Percentiles rank a stretch among this genome's conserved stretches.
These are phyloP conservation scores for Curvularia eragrostidis DNA, from an alignment of 2,329 filamentous ascomycete genomes.

Conservation along the genomic window DNA sequence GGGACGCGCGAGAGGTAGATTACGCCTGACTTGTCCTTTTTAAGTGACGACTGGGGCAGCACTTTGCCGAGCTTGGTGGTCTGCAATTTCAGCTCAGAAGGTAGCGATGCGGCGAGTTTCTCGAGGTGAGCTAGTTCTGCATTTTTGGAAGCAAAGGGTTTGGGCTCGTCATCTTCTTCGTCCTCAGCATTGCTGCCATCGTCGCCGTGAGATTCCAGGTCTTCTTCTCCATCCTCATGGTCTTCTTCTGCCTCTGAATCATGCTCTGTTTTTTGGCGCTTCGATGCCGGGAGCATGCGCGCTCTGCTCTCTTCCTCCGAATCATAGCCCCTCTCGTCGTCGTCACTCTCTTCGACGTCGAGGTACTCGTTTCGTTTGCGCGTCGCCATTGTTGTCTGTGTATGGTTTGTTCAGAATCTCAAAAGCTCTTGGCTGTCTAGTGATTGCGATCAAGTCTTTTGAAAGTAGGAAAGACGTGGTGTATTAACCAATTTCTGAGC, in stretches of 20 bases:
- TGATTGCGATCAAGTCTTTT: background rate
- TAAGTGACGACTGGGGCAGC: slow-evolving; percentile 56
- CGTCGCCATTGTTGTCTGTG: slow-evolving; percentile 61
- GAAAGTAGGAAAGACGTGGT: background rate
- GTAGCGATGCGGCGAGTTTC: slow-evolving; percentile 38
- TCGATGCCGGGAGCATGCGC: slow-evolving; percentile 60
- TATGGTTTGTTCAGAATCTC: background rate
- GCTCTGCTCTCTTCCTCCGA: slow-evolving; percentile 74
- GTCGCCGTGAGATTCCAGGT: slow-evolving; percentile 37
- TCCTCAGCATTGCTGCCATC: slow-evolving; percentile 12
- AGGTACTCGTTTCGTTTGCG: slow-evolving; percentile 78
- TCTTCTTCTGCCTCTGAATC: slow-evolving; percentile 41
- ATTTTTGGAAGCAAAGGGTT: slow-evolving; percentile 36
- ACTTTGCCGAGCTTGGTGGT: slow-evolving; percentile 32
- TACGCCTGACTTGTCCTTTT: slow-evolving; percentile 77
- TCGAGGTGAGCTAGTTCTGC: slow-evolving; percentile 44
- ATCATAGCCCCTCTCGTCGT: slow-evolving; percentile 63
- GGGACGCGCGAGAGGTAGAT: slow-evolving; percentile 84
- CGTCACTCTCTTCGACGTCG: slow-evolving; percentile 55
- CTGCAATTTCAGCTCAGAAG: slow-evolving; percentile 47
- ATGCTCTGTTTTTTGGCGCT: slow-evolving; percentile 67
- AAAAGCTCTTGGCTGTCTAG: background rate
- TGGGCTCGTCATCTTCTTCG: slow-evolving; percentile 32
- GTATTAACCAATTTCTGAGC: background rate
- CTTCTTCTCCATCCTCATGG: slow-evolving; percentile 27